Base-by-base conservation (phyloP, 2,329 filamentous ascomycete genomes). In the Xylaria hypoxylon region DNA sequence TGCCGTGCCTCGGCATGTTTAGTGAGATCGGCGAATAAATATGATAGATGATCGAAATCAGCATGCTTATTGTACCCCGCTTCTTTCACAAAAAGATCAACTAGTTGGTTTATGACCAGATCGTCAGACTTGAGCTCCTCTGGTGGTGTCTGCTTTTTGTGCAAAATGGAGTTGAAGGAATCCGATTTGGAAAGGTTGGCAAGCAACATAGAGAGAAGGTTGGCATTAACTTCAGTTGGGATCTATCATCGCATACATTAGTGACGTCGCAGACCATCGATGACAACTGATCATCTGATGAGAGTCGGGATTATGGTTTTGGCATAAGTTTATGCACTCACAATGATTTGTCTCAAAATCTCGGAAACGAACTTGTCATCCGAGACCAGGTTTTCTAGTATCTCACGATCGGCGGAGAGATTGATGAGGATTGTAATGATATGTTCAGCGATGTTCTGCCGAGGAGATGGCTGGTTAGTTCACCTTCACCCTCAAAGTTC, bases 31-130 rank as follows among this genome's bases (percentile, higher is more conserved):
- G 96, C 95, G 77, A 99, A 96, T 62, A 97, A 85, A 77, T 98
- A 99, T 47, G 94, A 89, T 26, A 99, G 87, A 79, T 98, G 97
- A 81, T 99, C 94, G 78, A 89, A 98, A 79, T 95, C 87, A 67
- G 94, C 94, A 28, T 91, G 79, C 76, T 92, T 90, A 84, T 98
- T 98, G 79, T 96, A 94, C 10, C 85, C 84, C 26, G 91, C 92
- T 68, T 95, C 95, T 81, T 96, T 96, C 77, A 98, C 96, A 77
- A 99, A 99, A 73, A 96, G 90, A 78, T 98, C 96, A 78, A 99
- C 89, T 33, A 99, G 83, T 79, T 98, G 96, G 78, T 97, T 94
- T 73, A 98, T 87, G 4, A 93, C 90, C 65, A 88, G 84, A 40
- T 90, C 86, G 45, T 93, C 92, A 1, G 88, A 91, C 5, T 88